These are phyloP conservation scores for Mucor ambiguus DNA, from an alignment of 371 early-diverging fungal genomes.

Conservation along the genomic window DNA sequence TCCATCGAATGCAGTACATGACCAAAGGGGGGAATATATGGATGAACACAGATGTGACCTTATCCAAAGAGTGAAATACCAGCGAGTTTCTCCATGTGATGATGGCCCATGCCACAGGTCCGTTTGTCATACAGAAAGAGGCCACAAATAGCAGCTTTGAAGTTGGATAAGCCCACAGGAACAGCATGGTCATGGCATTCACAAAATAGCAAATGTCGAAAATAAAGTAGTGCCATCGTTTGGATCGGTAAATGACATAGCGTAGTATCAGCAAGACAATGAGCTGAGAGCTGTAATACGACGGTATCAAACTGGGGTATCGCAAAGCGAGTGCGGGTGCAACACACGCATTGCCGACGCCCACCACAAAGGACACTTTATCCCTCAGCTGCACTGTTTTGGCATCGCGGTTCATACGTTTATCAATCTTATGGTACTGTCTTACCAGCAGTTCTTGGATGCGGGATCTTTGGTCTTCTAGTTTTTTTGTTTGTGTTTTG, in stretches of 20 bases:
- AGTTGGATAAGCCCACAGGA: conserved; percentile 54
- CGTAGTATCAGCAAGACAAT: conserved; percentile 54
- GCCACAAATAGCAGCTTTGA: conserved; percentile 54
- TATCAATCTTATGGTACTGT: conserved; percentile 39
- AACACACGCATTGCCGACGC: conserved; percentile 70
- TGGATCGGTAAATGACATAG: conserved; percentile 60
- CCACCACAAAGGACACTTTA: conserved; percentile 73
- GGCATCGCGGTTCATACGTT: conserved; percentile 49
- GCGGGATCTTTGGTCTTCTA: conserved; percentile 37
- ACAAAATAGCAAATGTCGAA: conserved; percentile 76
- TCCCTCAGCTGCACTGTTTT: conserved; percentile 63
- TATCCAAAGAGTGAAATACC: conserved; percentile 74
- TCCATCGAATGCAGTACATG: conserved; percentile 66
- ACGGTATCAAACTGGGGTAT: conserved; percentile 61
- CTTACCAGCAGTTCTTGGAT: conserved; percentile 33
- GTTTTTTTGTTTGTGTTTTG: conserved; percentile 35
- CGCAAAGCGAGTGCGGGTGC: conserved; percentile 60
- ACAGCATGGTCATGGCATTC: conserved; percentile 60
- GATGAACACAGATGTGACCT: conserved; percentile 73
- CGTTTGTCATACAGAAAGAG: conserved; percentile 59
- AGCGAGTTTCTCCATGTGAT: conserved; percentile 72
- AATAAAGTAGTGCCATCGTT: conserved; percentile 70
- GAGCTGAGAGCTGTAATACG: conserved; percentile 58
- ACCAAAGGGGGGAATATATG: conserved; percentile 72
- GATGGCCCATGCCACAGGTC: conserved; percentile 75